Evolutionary conservation across 2,329 filamentous ascomycete species (phyloP), one percentile per base, ranked within the genome.

Genomic region (Incumbomyces lentus): DNA sequence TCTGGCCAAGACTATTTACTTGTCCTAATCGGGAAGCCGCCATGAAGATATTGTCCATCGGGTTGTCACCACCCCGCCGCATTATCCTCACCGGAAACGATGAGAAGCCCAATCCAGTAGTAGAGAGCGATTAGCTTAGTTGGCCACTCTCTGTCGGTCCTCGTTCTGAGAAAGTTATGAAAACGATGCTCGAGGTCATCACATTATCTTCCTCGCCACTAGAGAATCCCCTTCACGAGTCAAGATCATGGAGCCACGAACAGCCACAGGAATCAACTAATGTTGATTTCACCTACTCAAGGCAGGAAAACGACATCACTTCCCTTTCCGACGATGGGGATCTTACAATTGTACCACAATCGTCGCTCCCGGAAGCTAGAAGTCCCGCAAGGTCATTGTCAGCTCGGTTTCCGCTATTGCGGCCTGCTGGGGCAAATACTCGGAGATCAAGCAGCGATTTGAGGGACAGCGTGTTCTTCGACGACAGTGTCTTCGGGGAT

Each of bases 401-500:
- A 6, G 29, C 30, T 17, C 14, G 16, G 10, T 7, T 16, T 16
- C 14, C 7, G n/a, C 26, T 7, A 14, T n/a, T 19, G 19, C 2
- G 6, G 2, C 3, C 26, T 33, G n/a, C 14, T 5, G 12, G 13
- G 18, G 18, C 3, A 6, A 6, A n/a, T 13, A 3, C 14, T 13
- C 12, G 12, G 6, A n/a, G 36, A 17, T 18, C n/a, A 17, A 22
- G 18, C 14, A 22, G 14, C 18, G 14, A 13, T 4, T 13, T 22
- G 12, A n/a, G 36, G 12, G 14, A 16, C 16, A 33, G 40, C 17
- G 13, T 26, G 10, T 29, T 13, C 6, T 44, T 64, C 37, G 57
- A 60, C 14, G 58, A 60, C 30, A 51, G 56, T 40, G 58, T 60
- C 30, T 55, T 62, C 40, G 53, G 59, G 6, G 40, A 48, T 11